Conservation (phyloP, 2,329 filamentous ascomycete species). For the Fusarium verticillioides region DNA sequence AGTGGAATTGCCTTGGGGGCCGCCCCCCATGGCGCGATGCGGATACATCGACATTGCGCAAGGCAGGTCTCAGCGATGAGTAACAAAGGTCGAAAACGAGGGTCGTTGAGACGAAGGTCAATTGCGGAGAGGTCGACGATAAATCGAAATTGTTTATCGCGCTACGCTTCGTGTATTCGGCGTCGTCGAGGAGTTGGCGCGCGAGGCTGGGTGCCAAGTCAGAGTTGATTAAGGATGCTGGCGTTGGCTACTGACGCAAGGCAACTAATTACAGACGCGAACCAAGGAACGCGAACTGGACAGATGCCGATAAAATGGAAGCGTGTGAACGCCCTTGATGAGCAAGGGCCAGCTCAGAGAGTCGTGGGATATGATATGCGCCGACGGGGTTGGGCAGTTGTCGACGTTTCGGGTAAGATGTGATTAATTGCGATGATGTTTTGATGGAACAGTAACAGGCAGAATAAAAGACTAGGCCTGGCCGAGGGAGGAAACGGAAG, state of each 20-base stretch:
- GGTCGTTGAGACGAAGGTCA: slow-evolving; percentile 21
- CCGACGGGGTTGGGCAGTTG: slow-evolving; percentile 8
- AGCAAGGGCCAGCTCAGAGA: slow-evolving; percentile 5
- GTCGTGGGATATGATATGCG: slow-evolving; percentile 11
- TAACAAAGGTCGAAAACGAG: slow-evolving; percentile 15
- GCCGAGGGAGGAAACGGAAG: slow-evolving; percentile 40
- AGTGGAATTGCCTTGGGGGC: slow-evolving; percentile 66
- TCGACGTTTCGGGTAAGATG: slow-evolving; percentile 33
- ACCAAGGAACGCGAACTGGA: slow-evolving; percentile 22
- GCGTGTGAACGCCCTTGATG: slow-evolving; percentile 6
- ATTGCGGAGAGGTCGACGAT: slow-evolving; percentile 1
- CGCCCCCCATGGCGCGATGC: slow-evolving; percentile 83
- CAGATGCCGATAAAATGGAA: not conserved
- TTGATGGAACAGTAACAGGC: slow-evolving; percentile 45
- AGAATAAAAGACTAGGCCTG: slow-evolving; percentile 43
- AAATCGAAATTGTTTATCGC: slow-evolving; percentile 6
- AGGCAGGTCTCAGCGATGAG: slow-evolving; percentile 32
- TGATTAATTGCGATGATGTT: slow-evolving; percentile 40
- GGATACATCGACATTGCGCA: slow-evolving; percentile 82
- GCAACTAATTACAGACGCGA: slow-evolving; percentile 27
- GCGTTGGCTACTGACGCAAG: slow-evolving; percentile 32
- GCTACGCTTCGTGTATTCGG: slow-evolving; percentile 17
- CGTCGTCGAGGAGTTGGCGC: slow-evolving; percentile 32
- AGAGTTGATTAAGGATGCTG: slow-evolving; percentile 12
- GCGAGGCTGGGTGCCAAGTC: slow-evolving; percentile 34